Base-by-base conservation (phyloP, 352 stramenopile species). In the Sclerospora graminicola region DNA sequence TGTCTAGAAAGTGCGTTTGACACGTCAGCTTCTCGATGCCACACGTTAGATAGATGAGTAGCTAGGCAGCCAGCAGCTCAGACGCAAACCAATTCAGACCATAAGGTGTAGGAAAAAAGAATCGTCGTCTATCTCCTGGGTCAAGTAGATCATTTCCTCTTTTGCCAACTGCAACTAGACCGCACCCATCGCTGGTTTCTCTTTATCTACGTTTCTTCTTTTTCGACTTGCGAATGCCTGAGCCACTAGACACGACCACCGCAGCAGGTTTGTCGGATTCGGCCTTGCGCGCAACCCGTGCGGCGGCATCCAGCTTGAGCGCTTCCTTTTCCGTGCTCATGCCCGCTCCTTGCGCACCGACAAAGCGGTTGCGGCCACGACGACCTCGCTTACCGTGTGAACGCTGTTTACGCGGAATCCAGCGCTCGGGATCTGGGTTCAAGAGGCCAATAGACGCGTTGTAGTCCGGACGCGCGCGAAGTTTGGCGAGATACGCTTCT, bases 381-480 rank as follows among this genome's bases (percentile, higher is more conserved):
- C 79, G 79, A 8, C 75, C 74, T 46, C 77, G 73, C 60, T 84
- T 84, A 33, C 71, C 62, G 38, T 85, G 64, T 47, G 76, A 85
- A 21, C 79, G 76, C 64, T 91, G 79, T 52, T 91, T 91, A 45
- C 77, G 75, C n/a, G 79, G 73, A 50, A 91, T 87, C 79, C 79
- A 91, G 38, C 79, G 76, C 57, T 89, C 79, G 13, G 76, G 76
- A 38, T 91, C 74, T 9, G 79, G 79, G 32, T 79, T 82, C 37
- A 89, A 38, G 6, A 89, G 58, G 0, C 77, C 77, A 45, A 90
- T 88, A 10, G 54, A 79, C 38, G 73, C 65, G 54, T 90, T 88
- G 60, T 82, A 90, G 64, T 86, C 71, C 11, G 62, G 55, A 37
- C 66, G 73, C 50, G 69, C 48, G 13, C 72, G 76, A 33, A 91